Evolutionary conservation across 805 yeast species (phyloP), one percentile per base, ranked within the genome.

Genomic region (Zygotorulaspora chibaensis): DNA sequence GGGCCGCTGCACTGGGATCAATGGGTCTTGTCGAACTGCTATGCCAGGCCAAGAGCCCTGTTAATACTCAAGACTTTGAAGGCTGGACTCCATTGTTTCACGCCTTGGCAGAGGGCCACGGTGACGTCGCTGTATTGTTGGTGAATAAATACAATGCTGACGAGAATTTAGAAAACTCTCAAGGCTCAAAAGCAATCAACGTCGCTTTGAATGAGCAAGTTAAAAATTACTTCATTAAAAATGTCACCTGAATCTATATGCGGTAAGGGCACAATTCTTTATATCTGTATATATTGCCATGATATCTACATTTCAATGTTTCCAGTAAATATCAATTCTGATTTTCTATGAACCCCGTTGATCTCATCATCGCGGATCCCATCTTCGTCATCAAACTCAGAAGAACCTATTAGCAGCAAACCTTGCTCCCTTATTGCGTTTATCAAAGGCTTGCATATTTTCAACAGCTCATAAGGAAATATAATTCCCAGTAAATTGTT

Each of bases 81-180:
- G 93, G 95, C 0, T 87, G 93, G 89, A 84, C 95, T 0, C 81
- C 96, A 1, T 62, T 91, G 48, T 96, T 87, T 62, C 95, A 87
- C 65, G 96, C 97, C 0, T 67, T 84, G 45, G 88, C 96, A 0
- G 98, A 90, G 65, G 96, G 96, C 0, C 83, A 82, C 55, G 89
- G 84, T 1, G 96, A 86, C 47, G 78, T 79, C 9, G 96, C 86
- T 0, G 70, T 80, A 1, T 57, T 70, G 28, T 66, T 90, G 38
- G 80, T 82, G 1, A 71, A 51, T 17, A 58, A 74, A 42, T 68
- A 74, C 4, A 91, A 91, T 0, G 96, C 96, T 0, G 88, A 85
- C 53, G 48, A 64, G 38, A 42, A 58, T 16, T 45, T 70, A 11
- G 67, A 66, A 40, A 79, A 75, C 52, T 49, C 56, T 1, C 84